Evolutionary conservation across 108 stramenopile genomes (phyloP), one percentile per base, ranked within the genome.

Genomic region (Epithemia pelagica): DNA sequence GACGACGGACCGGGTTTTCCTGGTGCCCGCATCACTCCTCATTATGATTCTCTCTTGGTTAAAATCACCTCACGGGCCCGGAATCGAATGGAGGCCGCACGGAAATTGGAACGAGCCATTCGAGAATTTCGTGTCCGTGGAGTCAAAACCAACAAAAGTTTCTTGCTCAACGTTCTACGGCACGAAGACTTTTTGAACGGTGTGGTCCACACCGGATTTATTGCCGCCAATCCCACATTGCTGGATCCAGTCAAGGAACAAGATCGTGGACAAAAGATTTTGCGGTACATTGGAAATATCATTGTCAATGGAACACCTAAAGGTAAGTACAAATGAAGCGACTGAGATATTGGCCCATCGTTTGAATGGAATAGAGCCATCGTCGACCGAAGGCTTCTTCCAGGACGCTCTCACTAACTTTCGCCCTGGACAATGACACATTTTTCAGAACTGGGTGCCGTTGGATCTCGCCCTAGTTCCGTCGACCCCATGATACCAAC

Each of bases 71-170:
- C 94, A 22, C 88, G 82, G 68, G 90, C 93, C 26, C 66, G 79
- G 0, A 83, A 83, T 61, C 82, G 91, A 33, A 66, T 79, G 69
- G 92, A 90, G 64, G 90, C 94, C 52, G 91, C 88, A 0, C 77
- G 85, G 37, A 95, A 91, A 76, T 77, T 94, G 67, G 67, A 70
- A 31, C 70, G 83, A 19, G 74, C 78, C 25, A 73, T 98, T 2
- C 70, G 79, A 26, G 97, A 96, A 69, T 96, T 96, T 72, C 87
- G 95, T 46, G 93, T 98, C 1, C 87, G 96, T 32, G 97, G 97
- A 24, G 83, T 82, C 10, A 81, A 71, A 54, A 87, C 88, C 19
- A 91, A 90, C 71, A 86, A 84, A 66, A 77, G 82, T 10, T 98
- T 97, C 71, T 70, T 97, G 32, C 73, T 96, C 46, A 90, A 92